phyloP scores from a whole-genome alignment of 192 early-diverging fungal species.

The Backusella tarrabulga region DNA sequence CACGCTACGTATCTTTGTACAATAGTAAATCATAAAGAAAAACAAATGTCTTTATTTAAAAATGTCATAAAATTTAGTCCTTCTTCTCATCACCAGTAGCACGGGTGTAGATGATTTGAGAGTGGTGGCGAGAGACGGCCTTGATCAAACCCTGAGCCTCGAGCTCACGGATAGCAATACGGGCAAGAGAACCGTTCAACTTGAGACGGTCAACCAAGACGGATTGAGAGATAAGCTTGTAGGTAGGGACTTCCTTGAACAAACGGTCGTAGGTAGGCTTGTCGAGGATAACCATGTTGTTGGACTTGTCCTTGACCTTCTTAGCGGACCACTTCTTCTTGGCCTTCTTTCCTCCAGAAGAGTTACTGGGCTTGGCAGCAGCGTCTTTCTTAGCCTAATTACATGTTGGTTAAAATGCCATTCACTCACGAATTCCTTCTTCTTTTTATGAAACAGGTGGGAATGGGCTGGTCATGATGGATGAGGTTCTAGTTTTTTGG shows the following conservation, averaged over 20 bases:
- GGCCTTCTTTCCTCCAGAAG: conserved; percentile 61
- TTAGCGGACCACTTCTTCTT: conserved; percentile 98
- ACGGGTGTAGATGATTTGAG: conserved; percentile 83
- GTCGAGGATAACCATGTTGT: conserved; percentile 98
- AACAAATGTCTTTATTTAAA: not conserved
- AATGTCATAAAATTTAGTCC: not conserved
- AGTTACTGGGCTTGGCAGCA: conserved; percentile 56
- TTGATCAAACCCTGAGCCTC: conserved; percentile 91
- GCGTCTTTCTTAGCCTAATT: conserved; percentile 60
- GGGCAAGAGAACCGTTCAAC: conserved; percentile 97
- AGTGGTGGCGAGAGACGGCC: conserved; percentile 85
- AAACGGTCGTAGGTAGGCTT: conserved; percentile 98
- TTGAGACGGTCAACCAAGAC: conserved; percentile 98
- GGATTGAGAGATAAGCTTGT: conserved; percentile 98
- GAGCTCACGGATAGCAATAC: conserved; percentile 91
- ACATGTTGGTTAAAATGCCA: not conserved
- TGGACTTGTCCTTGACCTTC: conserved; percentile 99
- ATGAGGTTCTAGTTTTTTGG: not conserved
- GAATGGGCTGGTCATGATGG: not conserved
- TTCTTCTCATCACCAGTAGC: conserved; percentile 41
- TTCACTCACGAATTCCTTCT: not conserved
- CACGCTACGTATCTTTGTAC: conserved; percentile 9
- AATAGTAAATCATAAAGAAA: conserved; percentile 4
- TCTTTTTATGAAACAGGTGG: not conserved
- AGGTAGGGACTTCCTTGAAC: conserved; percentile 99